Evolutionary conservation across 2,329 filamentous ascomycete genomes (phyloP).

Genomic region (Calonectria pseudoturangicola): DNA sequence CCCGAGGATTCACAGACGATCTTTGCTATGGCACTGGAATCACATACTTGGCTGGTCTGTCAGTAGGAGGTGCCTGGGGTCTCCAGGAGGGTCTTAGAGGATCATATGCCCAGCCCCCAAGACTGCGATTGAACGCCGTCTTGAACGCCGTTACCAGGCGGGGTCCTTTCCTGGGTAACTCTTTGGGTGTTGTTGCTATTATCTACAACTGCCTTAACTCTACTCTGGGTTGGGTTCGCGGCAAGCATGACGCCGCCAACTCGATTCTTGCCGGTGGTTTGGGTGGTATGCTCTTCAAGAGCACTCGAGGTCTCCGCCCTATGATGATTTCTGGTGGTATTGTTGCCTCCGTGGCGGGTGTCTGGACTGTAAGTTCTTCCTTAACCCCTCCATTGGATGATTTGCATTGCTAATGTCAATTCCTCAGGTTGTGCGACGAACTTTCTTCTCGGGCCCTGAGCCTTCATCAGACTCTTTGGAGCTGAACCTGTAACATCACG

Average conservation of each 20-base stretch:
- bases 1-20: constrained; percentile 97
- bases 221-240: constrained; percentile 84
- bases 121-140: constrained; percentile 93
- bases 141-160: constrained; percentile 95
- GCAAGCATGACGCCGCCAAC: constrained; percentile 93
- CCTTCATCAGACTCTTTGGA: constrained; percentile 56
- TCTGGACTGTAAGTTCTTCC: constrained; percentile 86
- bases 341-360: constrained; percentile 88
- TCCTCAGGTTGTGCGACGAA: constrained; percentile 61
- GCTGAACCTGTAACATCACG: constrained; percentile 55
- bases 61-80: constrained; percentile 93
- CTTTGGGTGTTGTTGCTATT: constrained; percentile 95
- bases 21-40: constrained; percentile 97
- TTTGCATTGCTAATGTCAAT: constrained; percentile 30
- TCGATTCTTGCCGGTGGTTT: constrained; percentile 89
- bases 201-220: constrained; percentile 97
- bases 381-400: neutral
- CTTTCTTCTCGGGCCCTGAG: constrained; percentile 64
- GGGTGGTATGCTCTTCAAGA: constrained; percentile 97
- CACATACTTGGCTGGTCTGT: constrained; percentile 92
- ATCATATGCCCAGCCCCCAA: constrained; percentile 86
- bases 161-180: constrained; percentile 97
- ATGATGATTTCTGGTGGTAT: constrained; percentile 97
- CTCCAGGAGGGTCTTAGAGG: constrained; percentile 90
- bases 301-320: constrained; percentile 89